These are phyloP conservation scores for Hygrophorus pudorinus DNA, from an alignment of 768 basidiomycete species.

Conservation along the genomic window DNA sequence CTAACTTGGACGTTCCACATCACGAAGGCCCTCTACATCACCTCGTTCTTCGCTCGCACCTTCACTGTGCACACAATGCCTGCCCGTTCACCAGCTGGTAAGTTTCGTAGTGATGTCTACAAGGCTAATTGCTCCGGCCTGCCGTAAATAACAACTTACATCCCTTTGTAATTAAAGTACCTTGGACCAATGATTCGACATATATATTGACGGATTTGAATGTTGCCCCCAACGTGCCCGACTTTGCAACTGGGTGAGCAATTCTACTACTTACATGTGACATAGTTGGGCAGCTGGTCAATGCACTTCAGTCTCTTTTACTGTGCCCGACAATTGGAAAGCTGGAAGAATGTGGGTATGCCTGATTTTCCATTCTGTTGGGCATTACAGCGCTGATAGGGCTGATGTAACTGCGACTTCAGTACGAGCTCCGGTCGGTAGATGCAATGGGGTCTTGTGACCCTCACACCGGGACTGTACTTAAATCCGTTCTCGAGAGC, in stretches of 20 bases:
- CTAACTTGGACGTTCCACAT: slow-evolving; percentile 11
- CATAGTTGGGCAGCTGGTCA: slow-evolving; percentile 22
- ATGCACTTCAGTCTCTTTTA: slow-evolving; percentile 22
- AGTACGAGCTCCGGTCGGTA: slow-evolving; percentile 45
- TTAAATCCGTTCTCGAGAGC: slow-evolving; percentile 6
- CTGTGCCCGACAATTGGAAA: slow-evolving; percentile 44
- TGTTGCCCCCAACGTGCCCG: slow-evolving; percentile 27
- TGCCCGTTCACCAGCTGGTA: slow-evolving; percentile 67
- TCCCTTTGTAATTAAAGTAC: background rate
- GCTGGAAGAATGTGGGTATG: slow-evolving; percentile 29
- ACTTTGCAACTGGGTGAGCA: slow-evolving; percentile 24
- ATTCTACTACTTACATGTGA: background rate
- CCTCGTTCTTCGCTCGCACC: slow-evolving; percentile 37
- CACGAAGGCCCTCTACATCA: slow-evolving; percentile 16
- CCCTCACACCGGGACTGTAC: slow-evolving; percentile 36
- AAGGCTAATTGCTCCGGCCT: slow-evolving; percentile 23
- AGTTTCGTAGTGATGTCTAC: background rate
- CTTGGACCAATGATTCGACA: slow-evolving; percentile 3
- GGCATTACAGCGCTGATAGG: slow-evolving; percentile 27
- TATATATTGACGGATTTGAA: slow-evolving; percentile 35
- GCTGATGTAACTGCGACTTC: slow-evolving; percentile 56
- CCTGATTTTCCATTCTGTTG: background rate
- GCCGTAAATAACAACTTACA: slow-evolving; percentile 21
- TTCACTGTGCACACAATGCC: slow-evolving; percentile 50
- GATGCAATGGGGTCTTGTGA: slow-evolving; percentile 62